Evolutionary conservation across 2,329 filamentous ascomycete genomes (phyloP).

Genomic region (Gnomoniopsis smithogilvyi): DNA sequence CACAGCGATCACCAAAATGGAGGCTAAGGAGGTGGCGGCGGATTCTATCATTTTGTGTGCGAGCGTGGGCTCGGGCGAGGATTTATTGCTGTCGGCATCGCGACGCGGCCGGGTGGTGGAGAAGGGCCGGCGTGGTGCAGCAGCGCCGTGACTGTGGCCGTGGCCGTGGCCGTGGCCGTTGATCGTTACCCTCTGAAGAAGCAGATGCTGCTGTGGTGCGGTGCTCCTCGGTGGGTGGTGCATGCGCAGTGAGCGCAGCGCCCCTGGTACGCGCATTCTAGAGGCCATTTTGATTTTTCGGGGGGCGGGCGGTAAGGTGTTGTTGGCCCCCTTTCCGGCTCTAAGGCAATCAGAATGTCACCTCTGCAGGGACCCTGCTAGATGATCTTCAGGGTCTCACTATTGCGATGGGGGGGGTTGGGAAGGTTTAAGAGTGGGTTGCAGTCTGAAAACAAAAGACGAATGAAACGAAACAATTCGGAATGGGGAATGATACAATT

Average conservation of each 20-base stretch:
- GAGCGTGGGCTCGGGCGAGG: constrained; percentile 36
- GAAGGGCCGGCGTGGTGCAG: background rate
- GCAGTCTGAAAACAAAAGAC: no score
- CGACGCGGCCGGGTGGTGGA: constrained; percentile 7
- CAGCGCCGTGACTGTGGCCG: no score
- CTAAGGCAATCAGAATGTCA: no score
- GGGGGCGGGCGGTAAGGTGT: no score
- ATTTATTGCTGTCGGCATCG: constrained; percentile 5
- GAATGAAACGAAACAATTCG: no score
- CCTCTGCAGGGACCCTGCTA: no score
- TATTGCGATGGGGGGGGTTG: no score
- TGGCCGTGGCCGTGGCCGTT: background rate
- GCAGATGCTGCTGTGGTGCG: background rate
- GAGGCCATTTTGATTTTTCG: background rate
- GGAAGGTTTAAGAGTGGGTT: no score
- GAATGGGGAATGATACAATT: no score
- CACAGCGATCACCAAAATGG: constrained; percentile 66
- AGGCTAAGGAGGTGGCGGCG: constrained; percentile 72
- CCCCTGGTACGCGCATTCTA: background rate
- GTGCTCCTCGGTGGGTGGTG: background rate
- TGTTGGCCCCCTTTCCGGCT: no score
- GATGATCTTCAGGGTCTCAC: no score
- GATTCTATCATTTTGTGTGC: constrained; percentile 67
- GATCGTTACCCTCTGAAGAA: background rate
- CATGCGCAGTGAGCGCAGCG: background rate